These are phyloP conservation scores for Kappamyces sp. DNA, from an alignment of 192 early-diverging fungal genomes.

Conservation along the genomic window DNA sequence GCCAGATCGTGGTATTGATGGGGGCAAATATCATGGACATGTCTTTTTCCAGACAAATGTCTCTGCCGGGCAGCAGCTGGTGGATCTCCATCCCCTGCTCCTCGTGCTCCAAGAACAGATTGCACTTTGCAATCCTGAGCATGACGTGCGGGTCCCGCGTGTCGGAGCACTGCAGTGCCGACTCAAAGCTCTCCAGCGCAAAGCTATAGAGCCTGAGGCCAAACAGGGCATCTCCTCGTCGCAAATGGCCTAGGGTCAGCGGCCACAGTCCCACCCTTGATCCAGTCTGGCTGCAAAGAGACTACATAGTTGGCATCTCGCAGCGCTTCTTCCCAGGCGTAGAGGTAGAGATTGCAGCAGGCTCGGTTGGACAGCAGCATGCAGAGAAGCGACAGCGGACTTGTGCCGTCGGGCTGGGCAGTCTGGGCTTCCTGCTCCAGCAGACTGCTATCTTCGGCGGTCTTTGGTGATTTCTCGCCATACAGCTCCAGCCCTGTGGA, in stretches of 20 bases:
- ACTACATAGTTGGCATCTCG: conserved; percentile 65
- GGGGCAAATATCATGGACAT: conserved; percentile 47
- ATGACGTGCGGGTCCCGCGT: conserved; percentile 6
- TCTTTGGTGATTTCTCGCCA: too few species aligned
- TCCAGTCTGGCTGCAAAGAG: conserved; percentile 32
- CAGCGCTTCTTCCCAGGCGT: conserved; percentile 63
- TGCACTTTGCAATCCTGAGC: not conserved
- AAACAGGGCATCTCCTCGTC: conserved; percentile 29
- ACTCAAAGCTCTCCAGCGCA: conserved; percentile 27
- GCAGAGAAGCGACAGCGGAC: conserved; percentile 51
- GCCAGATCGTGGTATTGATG: conserved; percentile 69
- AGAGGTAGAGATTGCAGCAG: conserved; percentile 46
- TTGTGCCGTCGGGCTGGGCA: too few species aligned
- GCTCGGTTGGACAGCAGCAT: conserved; percentile 74
- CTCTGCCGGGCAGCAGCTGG: conserved; percentile 65
- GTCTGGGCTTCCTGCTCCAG: too few species aligned
- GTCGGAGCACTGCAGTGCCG: conserved; percentile 16
- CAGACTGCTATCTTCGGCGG: too few species aligned
- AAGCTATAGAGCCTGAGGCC: conserved; percentile 17
- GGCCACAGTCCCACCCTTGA: conserved; percentile 22
- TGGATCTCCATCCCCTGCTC: conserved; percentile 43
- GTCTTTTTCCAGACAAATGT: conserved; percentile 50
- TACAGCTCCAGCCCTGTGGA: too few species aligned
- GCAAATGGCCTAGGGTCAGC: conserved; percentile 28
- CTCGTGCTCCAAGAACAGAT: conserved; percentile 12